phyloP scores from a whole-genome alignment of 495 filamentous ascomycete species.

The Hypoxylon rickii region DNA sequence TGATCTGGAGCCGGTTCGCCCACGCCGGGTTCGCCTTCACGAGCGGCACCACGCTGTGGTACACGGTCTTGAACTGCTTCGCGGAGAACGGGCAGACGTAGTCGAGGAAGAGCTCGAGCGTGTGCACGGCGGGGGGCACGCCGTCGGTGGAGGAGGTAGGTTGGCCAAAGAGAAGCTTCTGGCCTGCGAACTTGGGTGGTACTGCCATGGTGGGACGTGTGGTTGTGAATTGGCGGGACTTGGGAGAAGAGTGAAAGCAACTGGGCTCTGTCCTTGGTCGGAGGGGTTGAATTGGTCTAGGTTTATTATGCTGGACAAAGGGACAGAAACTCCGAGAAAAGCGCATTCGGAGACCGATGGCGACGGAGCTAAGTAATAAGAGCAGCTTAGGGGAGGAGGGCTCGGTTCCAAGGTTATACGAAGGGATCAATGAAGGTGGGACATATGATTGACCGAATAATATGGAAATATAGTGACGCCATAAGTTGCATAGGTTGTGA shows the following conservation, averaged over 20 bases:
- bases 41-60: slow-evolving; percentile 59
- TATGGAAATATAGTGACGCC: slow-evolving; percentile 15
- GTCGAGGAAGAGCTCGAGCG: slow-evolving; percentile 81
- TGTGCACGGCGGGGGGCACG: slow-evolving; percentile 62
- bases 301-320: slow-evolving; percentile 2
- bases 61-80: slow-evolving; percentile 74
- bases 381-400: not conserved
- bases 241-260: not conserved
- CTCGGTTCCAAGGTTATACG: not conserved
- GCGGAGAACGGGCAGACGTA: slow-evolving; percentile 76
- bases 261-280: not conserved
- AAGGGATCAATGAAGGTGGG: not conserved
- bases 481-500: slow-evolving; percentile 16
- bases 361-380: slow-evolving; percentile 2
- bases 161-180: slow-evolving; percentile 56
- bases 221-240: slow-evolving; percentile 7
- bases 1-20: slow-evolving; percentile 63
- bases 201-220: slow-evolving; percentile 65
- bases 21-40: slow-evolving; percentile 58
- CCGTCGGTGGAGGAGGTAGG: slow-evolving; percentile 40
- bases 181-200: slow-evolving; percentile 76
- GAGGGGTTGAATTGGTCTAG: not conserved
- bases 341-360: slow-evolving; percentile 24
- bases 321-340: slow-evolving; percentile 27
- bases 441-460: slow-evolving; percentile 7